Percentiles rank a stretch among this genome's conserved stretches.
Conservation (phyloP, 2,329 filamentous ascomycete genomes). For the Hypoxylon sp. region DNA sequence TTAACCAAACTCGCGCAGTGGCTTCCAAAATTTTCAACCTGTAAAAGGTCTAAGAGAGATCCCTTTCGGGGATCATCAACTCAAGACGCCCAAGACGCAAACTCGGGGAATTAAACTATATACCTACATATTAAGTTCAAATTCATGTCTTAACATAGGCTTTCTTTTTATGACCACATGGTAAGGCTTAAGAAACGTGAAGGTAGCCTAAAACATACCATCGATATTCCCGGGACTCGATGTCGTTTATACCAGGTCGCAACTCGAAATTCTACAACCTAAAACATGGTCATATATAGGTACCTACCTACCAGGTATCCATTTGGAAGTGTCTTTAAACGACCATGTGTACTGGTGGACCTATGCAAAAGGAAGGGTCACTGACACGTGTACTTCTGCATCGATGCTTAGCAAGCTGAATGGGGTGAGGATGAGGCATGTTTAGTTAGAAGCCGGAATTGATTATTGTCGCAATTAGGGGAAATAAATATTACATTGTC, state of each 20-base stretch:
- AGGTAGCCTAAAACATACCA: neutral
- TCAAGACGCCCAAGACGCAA: neutral
- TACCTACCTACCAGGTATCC: too few relatives aligned
- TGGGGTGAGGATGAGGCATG: neutral
- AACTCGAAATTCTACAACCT: neutral
- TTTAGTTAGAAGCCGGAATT: neutral
- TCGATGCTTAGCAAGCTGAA: neutral
- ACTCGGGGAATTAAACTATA: neutral
- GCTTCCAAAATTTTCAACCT: neutral
- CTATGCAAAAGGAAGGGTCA: neutral
- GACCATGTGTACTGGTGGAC: conserved; percentile 3
- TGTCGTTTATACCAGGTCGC: neutral
- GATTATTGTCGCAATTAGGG: neutral
- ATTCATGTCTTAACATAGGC: neutral
- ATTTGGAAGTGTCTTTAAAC: neutral
- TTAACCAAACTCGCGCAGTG: neutral
- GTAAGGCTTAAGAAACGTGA: neutral
- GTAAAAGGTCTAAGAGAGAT: neutral
- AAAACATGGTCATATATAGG: conserved; percentile 2
- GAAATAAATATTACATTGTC: neutral
- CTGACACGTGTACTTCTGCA: conserved; percentile 1
- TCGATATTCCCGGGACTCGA: neutral
- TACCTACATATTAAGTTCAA: neutral
- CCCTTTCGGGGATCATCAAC: neutral
- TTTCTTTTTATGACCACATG: neutral